Evolutionary conservation across 1,139 yeast species (phyloP).

Genomic region (Candida neerlandica): DNA sequence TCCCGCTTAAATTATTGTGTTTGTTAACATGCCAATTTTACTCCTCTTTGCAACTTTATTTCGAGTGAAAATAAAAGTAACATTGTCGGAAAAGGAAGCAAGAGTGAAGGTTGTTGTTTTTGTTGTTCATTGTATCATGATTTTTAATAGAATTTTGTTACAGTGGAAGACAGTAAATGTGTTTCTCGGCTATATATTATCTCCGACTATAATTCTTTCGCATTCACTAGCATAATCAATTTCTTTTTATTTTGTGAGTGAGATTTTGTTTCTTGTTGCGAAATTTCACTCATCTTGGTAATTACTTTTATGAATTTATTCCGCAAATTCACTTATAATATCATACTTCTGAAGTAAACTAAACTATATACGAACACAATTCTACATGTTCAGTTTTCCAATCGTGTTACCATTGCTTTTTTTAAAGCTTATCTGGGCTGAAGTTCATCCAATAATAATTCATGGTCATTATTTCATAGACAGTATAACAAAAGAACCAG

Average conservation of each 20-base stretch:
- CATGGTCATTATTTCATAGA: slow-evolving; percentile 75
- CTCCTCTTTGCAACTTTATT: too few relatives aligned
- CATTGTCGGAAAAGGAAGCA: too few relatives aligned
- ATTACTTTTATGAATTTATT: too few relatives aligned
- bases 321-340: too few relatives aligned
- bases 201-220: too few relatives aligned
- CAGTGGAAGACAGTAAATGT: too few relatives aligned
- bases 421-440: slow-evolving; percentile 14
- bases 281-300: not conserved
- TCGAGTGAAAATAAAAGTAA: too few relatives aligned
- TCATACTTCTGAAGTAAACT: not conserved
- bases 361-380: not conserved
- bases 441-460: slow-evolving; percentile 61
- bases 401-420: not conserved
- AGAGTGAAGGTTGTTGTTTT: not conserved
- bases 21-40: too few relatives aligned
- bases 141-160: too few relatives aligned
- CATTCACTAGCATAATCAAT: not conserved
- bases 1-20: too few relatives aligned
- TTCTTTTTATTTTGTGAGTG: not conserved
- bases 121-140: too few relatives aligned
- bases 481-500: slow-evolving; percentile 74
- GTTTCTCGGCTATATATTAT: not conserved
- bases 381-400: not conserved
- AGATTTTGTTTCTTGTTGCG: not conserved